Base-by-base conservation (phyloP, 768 basidiomycete species). In the Hemileccinum rubropunctum region DNA sequence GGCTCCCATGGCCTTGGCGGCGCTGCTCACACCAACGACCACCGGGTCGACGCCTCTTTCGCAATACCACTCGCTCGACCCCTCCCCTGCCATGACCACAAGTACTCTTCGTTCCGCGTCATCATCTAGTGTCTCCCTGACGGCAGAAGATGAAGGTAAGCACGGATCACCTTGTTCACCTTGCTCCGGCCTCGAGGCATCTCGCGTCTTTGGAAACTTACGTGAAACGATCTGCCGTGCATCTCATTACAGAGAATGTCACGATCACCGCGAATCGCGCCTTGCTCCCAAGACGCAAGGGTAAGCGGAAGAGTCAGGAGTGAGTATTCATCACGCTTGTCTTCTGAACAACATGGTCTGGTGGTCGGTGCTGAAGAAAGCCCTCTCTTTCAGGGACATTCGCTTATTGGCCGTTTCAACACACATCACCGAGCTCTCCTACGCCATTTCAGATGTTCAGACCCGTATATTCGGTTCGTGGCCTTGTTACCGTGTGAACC, bases 361-460 rank as follows among this genome's bases (percentile, higher is more conserved):
- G 57, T 67, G 62, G 64, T 57, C 52, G 45, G 39, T 52, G 59
- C 51, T 62, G 6, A 66, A 57, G 58, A 66, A 49, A 41, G 62
- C 48, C 7, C 44, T 65, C 45, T 64, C 50, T 40, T 47, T 44
- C 70, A 91, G 88, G 48, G 86, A 91, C 64, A 74, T 93, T 38
- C 86, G 81, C 47, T 64, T 90, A 40, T 71, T 92, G 35, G 88
- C 89, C 34, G 73, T 90, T 59, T 90, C 88, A 28, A 88, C 89
- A 0, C 88, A 86, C 63, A 89, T 93, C 60, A 92, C 91, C 12
- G 91, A 93, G 64, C 77, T 92, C 38, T 88, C 87, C 5, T 93
- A 90, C 63, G 81, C 81, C 56, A 85, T 93, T 52, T 91, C 89
- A 15, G 91, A 93, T 68, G 89, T 93, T 28, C 89, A 93, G 69